A percentile compares a stretch with the other conserved stretches of the same genome.
Conservation (phyloP, 192 early-diverging fungal species). For the Coemansia sp. region DNA sequence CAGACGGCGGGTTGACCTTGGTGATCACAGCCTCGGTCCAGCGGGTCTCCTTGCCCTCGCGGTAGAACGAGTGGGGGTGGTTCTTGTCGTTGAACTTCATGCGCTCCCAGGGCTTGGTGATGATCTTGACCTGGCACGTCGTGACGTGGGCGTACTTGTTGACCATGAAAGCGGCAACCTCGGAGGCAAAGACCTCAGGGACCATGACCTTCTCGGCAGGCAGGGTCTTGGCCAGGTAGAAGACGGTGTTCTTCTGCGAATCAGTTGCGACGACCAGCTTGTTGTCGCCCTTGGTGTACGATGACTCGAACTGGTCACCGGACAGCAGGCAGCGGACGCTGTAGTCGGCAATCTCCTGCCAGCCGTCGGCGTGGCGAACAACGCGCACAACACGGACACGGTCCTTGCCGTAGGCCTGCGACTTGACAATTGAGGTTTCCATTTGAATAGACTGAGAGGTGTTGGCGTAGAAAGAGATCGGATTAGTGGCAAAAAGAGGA, state of each 20-base stretch:
- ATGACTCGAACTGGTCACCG: constrained; percentile 58
- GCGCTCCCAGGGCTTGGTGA: constrained; percentile 74
- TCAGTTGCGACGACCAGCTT: constrained; percentile 73
- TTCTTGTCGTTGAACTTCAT: constrained; percentile 58
- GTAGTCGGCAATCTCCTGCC: constrained; percentile 69
- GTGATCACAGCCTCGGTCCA: constrained; percentile 58
- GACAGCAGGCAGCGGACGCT: constrained; percentile 60
- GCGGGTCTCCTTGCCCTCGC: constrained; percentile 67
- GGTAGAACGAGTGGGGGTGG: constrained; percentile 70
- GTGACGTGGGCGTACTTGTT: constrained; percentile 70
- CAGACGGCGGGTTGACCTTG: constrained; percentile 30
- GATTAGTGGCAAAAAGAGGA: too few relatives aligned
- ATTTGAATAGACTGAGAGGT: constrained; percentile 11
- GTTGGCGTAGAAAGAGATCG: too few relatives aligned
- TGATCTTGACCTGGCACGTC: constrained; percentile 61
- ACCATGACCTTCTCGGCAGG: constrained; percentile 61
- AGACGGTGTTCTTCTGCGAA: constrained; percentile 76
- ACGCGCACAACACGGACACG: constrained; percentile 71
- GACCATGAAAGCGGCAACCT: constrained; percentile 67
- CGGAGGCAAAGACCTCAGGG: constrained; percentile 69
- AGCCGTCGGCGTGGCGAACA: constrained; percentile 55
- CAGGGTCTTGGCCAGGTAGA: constrained; percentile 67
- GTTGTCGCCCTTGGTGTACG: constrained; percentile 78
- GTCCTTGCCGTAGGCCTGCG: constrained; percentile 72
- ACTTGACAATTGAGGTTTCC: constrained; percentile 56